Evolutionary conservation across 352 stramenopile genomes (phyloP).

Genomic region (Pythium utonaiense): DNA sequence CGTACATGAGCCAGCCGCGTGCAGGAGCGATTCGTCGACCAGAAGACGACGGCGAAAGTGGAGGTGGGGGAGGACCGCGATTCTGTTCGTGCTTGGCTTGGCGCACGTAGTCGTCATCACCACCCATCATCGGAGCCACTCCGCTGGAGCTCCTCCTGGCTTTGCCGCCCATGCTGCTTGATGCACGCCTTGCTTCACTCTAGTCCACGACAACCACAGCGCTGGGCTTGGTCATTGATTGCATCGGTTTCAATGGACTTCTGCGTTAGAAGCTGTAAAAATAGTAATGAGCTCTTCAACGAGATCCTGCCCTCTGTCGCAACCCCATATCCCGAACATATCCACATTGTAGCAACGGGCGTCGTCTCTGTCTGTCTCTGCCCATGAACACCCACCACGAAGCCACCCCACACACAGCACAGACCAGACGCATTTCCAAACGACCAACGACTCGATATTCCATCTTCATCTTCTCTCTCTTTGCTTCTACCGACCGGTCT

Average conservation of each 20-base stretch:
- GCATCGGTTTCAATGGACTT: not conserved
- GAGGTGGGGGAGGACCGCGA: not conserved
- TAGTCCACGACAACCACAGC: not conserved
- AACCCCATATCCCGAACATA: no score
- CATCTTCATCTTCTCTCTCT: not conserved
- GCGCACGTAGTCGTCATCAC: not conserved
- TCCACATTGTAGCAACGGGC: no score
- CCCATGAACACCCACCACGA: not conserved
- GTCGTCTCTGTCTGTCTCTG: no score
- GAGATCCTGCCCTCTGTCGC: no score
- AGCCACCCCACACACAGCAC: not conserved
- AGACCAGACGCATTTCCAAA: no score
- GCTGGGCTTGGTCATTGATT: not conserved
- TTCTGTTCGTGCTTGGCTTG: not conserved
- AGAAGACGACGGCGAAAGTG: not conserved
- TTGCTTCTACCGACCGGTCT: not conserved
- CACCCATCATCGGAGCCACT: not conserved
- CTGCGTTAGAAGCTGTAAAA: no score
- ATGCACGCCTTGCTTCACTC: not conserved
- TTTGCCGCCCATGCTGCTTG: not conserved
- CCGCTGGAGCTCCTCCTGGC: not conserved
- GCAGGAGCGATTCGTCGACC: not conserved
- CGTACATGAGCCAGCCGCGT: constrained; percentile 14
- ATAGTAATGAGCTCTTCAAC: no score
- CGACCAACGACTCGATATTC: constrained; percentile 6